Evolutionary conservation across 306 rosid species (phyloP).

Genomic region (Myrica gale): DNA sequence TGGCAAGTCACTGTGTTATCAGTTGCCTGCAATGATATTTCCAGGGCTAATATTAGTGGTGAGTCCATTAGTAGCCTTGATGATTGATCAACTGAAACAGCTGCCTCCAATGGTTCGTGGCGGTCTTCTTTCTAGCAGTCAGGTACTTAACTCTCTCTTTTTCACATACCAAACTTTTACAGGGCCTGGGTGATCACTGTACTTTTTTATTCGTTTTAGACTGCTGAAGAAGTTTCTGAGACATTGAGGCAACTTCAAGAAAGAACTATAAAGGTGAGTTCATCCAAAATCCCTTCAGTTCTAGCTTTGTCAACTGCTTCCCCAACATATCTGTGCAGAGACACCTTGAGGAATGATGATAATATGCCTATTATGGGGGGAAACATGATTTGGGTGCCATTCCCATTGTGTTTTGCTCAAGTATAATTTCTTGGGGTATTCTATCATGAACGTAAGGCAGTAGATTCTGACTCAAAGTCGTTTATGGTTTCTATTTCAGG

Average conservation of each 20-base stretch:
- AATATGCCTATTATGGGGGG: not conserved
- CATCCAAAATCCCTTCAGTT: slow-evolving; percentile 6
- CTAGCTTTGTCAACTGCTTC: slow-evolving; percentile 9
- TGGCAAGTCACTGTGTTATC: slow-evolving; percentile 93
- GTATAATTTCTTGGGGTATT: not conserved
- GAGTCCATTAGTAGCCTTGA: slow-evolving; percentile 85
- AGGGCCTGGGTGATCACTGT: not conserved
- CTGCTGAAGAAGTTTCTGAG: slow-evolving; percentile 66
- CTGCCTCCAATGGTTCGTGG: slow-evolving; percentile 74
- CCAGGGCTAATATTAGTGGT: slow-evolving; percentile 84
- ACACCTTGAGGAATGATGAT: not conserved
- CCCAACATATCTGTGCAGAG: slow-evolving; percentile 7
- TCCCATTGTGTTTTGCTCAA: not conserved
- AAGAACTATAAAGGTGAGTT: slow-evolving; percentile 65
- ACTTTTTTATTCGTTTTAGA: slow-evolving; percentile 41
- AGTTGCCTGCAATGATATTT: slow-evolving; percentile 71
- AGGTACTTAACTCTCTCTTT: slow-evolving; percentile 45
- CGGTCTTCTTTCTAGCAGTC: slow-evolving; percentile 70
- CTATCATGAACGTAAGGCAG: not conserved
- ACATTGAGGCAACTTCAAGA: slow-evolving; percentile 58
- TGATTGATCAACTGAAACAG: slow-evolving; percentile 87
- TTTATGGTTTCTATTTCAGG: slow-evolving; percentile 45
- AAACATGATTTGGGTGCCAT: not conserved
- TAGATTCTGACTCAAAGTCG: slow-evolving; percentile 1
- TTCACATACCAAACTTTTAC: not conserved